Percentiles rank a stretch among this genome's conserved stretches.
These are phyloP conservation scores for Stephanodiscus triporus DNA, from an alignment of 108 stramenopile species.

Conservation along the genomic window DNA sequence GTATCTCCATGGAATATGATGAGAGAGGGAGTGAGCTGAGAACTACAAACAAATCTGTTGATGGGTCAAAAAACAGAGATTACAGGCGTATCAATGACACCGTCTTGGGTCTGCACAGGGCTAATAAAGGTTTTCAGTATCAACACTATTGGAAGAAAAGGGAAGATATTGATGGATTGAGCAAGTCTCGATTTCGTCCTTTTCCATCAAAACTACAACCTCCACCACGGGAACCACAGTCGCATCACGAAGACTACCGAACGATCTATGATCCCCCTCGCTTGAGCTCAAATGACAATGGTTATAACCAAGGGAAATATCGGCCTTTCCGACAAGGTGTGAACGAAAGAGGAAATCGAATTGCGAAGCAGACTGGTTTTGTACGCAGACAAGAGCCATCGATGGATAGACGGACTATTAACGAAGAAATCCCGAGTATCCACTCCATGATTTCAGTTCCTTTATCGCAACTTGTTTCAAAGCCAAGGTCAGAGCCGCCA, in stretches of 20 bases:
- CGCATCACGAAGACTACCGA: background rate
- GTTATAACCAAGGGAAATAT: background rate
- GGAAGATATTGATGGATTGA: background rate
- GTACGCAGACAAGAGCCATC: background rate
- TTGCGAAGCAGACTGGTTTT: background rate
- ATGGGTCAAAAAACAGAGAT: background rate
- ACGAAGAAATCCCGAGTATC: background rate
- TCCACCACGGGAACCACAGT: background rate
- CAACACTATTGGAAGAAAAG: background rate
- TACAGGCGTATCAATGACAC: background rate
- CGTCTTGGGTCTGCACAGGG: background rate
- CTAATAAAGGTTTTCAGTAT: background rate
- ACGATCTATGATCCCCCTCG: background rate
- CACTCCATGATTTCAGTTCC: background rate
- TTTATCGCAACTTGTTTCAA: conserved; percentile 2
- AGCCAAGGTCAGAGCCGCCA: background rate
- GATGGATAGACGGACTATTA: background rate
- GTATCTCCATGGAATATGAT: background rate
- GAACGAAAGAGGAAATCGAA: background rate
- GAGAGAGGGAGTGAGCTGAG: background rate
- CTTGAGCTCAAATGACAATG: background rate
- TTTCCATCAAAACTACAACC: background rate
- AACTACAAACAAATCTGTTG: background rate
- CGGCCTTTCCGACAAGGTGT: background rate
- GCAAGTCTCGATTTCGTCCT: background rate